Percentiles rank a stretch among this genome's conserved stretches.
phyloP scores from a whole-genome alignment of 768 basidiomycete genomes.

The Pleurotus salmoneostramineus region DNA sequence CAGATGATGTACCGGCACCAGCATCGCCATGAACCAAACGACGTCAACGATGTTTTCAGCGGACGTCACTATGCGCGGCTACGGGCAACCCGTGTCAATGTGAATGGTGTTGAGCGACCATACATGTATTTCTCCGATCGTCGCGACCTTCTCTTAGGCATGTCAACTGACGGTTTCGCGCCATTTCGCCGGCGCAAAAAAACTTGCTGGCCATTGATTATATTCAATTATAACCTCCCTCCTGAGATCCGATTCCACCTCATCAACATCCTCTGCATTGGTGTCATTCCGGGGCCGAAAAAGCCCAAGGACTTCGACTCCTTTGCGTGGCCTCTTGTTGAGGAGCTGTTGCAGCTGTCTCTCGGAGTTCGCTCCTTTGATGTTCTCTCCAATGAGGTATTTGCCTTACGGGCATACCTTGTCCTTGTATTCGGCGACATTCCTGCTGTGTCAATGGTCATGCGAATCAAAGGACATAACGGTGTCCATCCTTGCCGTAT shows the following conservation, averaged over 20 bases:
- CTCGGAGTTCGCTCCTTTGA: constrained; percentile 26
- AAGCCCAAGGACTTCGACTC: constrained; percentile 35
- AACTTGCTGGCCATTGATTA: constrained; percentile 35
- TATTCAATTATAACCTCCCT: constrained; percentile 30
- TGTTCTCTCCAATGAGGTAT: constrained; percentile 12
- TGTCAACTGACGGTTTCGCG: constrained; percentile 33
- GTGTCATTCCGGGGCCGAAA: constrained; percentile 42
- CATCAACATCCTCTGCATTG: constrained; percentile 30
- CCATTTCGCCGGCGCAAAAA: constrained; percentile 23
- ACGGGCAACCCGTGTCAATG: constrained; percentile 12
- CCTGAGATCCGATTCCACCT: constrained; percentile 29
- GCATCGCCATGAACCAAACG: constrained; percentile 11
- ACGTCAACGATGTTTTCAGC: constrained; percentile 31
- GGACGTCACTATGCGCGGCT: constrained; percentile 22
- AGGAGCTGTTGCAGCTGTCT: constrained; percentile 28
- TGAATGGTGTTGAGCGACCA: constrained; percentile 17
- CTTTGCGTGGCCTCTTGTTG: constrained; percentile 29
- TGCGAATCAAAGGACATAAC: constrained; percentile 7
- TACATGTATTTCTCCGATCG: constrained; percentile 27
- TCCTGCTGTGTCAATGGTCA: constrained; percentile 6
- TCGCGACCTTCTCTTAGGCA: constrained; percentile 33
- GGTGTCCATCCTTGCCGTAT: constrained; percentile 19
- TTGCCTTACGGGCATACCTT: constrained; percentile 11
- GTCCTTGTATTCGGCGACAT: constrained; percentile 6
- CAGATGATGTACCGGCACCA: constrained; percentile 23